phyloP scores from a whole-genome alignment of 768 basidiomycete species.

The Trametes cubensis region DNA sequence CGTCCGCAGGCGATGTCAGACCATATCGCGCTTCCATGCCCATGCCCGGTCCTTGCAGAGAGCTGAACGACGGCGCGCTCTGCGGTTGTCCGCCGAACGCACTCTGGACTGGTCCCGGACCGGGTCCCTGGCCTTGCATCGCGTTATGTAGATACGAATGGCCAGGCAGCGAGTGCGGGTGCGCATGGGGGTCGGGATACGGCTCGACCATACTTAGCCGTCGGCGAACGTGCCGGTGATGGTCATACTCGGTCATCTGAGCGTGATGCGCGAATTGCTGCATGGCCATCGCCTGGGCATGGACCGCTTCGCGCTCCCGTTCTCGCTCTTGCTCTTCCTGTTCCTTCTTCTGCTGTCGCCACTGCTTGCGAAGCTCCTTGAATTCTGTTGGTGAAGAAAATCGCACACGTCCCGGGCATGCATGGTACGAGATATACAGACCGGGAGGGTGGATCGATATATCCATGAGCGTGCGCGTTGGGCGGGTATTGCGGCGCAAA shows the following conservation, averaged over 20 bases:
- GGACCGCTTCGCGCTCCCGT: constrained; percentile 26
- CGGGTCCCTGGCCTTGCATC: constrained; percentile 12
- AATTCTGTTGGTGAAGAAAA: constrained; percentile 67
- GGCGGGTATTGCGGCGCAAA: constrained; percentile 14
- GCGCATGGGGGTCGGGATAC: constrained; percentile 24
- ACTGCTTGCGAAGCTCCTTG: constrained; percentile 95
- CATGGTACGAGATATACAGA: constrained; percentile 3
- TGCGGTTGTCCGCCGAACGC: constrained; percentile 12
- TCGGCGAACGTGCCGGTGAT: constrained; percentile 21
- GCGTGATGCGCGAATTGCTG: constrained; percentile 12
- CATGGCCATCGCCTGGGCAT: constrained; percentile 17
- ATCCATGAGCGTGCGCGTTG: constrained; percentile 16
- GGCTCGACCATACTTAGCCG: constrained; percentile 20
- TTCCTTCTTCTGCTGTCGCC: constrained; percentile 94
- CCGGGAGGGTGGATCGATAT: constrained; percentile 22
- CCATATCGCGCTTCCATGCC: constrained; percentile 23
- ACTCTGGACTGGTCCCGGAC: constrained; percentile 1
- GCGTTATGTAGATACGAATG: constrained; percentile 19
- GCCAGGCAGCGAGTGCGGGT: constrained; percentile 17
- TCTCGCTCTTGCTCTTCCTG: constrained; percentile 33
- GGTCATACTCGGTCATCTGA: constrained; percentile 17
- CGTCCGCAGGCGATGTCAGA: constrained; percentile 19
- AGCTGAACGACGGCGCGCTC: constrained; percentile 14
- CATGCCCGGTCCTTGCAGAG: constrained; percentile 18
- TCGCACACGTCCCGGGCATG: neutral